Base-by-base conservation (phyloP, 345 rosid species). In the Corchorus olitorius region DNA sequence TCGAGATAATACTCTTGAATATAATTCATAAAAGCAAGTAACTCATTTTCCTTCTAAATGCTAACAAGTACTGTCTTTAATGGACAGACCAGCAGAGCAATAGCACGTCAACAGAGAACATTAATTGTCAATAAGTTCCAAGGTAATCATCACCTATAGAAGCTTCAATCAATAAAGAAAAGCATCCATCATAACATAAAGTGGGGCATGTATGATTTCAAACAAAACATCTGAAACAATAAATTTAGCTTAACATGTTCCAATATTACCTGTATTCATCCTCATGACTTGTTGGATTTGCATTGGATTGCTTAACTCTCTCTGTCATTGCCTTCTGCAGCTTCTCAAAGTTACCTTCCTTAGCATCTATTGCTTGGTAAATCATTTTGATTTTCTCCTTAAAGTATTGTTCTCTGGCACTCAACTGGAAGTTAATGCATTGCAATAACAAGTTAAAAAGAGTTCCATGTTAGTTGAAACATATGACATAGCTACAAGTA, bases 331-430 rank as follows among this genome's bases (percentile, higher is more conserved):
- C 81, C 76, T 61, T 84, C 77, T 77, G 84, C 43, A 75, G 70
- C 22, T 81, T 79, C 85, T 86, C 85, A 48, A 86, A 86, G 13
- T 75, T 60, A 53, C 81, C 86, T 74, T 86, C 89, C 61, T 79
- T 83, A 2, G 70, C 69, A 4, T 72, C 15, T 53, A 80, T 75
- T 35, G 71, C 78, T 65, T 69, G 58, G 43, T 60, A 82, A 62
- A 86, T 77, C n/a, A 59, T 4, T 5, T 67, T 69, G 33, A 86
- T 79, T 63, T 81, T 84, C 5, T 86, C 89, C 71, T 81, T 83
- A 72, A 83, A 86, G 70, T 81, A 81, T 70, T 79, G 77, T 75
- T 83, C 87, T 83, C 79, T 84, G 72, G 70, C 78, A 68, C 78
- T 82, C 80, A 83, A 33, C 89, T 86, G 63, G 19, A 68, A 13